Conservation (phyloP, 1,139 yeast species). For the Hansenula sp. region DNA sequence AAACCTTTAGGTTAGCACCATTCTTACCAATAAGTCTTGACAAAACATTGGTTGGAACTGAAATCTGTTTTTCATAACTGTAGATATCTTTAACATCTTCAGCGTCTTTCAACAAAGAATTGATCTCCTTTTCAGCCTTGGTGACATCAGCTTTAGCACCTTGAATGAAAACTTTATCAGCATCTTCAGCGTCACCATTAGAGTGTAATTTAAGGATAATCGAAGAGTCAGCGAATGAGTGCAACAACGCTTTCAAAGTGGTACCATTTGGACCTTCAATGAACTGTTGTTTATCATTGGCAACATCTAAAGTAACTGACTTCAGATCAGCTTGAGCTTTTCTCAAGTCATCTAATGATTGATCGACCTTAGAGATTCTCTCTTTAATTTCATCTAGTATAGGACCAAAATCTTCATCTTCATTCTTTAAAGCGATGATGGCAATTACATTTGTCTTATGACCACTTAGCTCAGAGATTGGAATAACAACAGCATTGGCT, state of each 20-base stretch:
- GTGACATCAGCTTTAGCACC: slow-evolving; percentile 61
- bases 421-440: slow-evolving; percentile 45
- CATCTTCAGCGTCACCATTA: slow-evolving; percentile 34
- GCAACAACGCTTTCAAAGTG: slow-evolving; percentile 49
- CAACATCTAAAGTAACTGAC: slow-evolving; percentile 47
- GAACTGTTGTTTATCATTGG: slow-evolving; percentile 53
- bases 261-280: slow-evolving; percentile 56
- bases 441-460: slow-evolving; percentile 34
- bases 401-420: slow-evolving; percentile 50
- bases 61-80: slow-evolving; percentile 49
- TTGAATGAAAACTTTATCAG: slow-evolving; percentile 55
- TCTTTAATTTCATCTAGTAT: slow-evolving; percentile 42
- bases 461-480: slow-evolving; percentile 38
- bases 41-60: slow-evolving; percentile 64
- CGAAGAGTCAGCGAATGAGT: slow-evolving; percentile 29
- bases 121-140: slow-evolving; percentile 48
- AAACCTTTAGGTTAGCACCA: slow-evolving; percentile 67
- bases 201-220: slow-evolving; percentile 27
- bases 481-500: slow-evolving; percentile 51
- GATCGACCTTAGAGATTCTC: slow-evolving; percentile 45
- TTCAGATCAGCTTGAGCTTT: slow-evolving; percentile 52
- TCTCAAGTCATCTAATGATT: slow-evolving; percentile 53
- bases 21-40: slow-evolving; percentile 87
- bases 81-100: slow-evolving; percentile 58
- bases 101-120: slow-evolving; percentile 56